A percentile compares a stretch with the other conserved stretches of the same genome.
These are phyloP conservation scores for Vigna unguiculata DNA, from an alignment of 306 rosid species.

Conservation along the genomic window DNA sequence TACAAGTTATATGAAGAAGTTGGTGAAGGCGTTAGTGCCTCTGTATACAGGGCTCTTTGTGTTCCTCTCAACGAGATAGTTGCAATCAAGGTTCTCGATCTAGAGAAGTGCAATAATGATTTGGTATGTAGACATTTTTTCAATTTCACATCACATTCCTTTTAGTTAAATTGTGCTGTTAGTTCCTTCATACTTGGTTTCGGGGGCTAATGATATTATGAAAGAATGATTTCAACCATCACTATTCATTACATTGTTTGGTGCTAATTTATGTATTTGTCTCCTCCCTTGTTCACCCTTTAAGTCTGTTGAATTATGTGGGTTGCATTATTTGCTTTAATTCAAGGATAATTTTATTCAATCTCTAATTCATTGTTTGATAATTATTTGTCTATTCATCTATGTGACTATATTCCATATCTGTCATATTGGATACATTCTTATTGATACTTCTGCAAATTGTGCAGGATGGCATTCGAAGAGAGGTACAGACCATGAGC, in stretches of 20 bases:
- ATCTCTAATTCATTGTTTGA: slow-evolving; percentile 20
- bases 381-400: slow-evolving; percentile 13
- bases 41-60: slow-evolving; percentile 91
- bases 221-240: slow-evolving; percentile 7
- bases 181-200: slow-evolving; percentile 24
- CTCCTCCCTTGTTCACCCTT: slow-evolving; percentile 8
- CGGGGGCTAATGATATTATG: slow-evolving; percentile 27
- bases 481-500: slow-evolving; percentile 91
- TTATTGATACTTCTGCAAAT: slow-evolving; percentile 41
- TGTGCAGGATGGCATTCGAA: slow-evolving; percentile 90
- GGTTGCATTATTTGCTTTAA: slow-evolving; percentile 32
- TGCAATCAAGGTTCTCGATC: slow-evolving; percentile 98
- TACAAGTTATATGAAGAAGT: slow-evolving; percentile 96
- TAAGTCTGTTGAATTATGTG: slow-evolving; percentile 22
- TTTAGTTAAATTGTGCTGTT: slow-evolving; percentile 24
- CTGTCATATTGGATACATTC: slow-evolving; percentile 17
- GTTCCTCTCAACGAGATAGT: slow-evolving; percentile 85
- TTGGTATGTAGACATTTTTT: slow-evolving; percentile 66
- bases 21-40: slow-evolving; percentile 98
- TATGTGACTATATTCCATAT: background rate
- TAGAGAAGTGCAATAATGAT: slow-evolving; percentile 91
- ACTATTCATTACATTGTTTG: slow-evolving; percentile 30
- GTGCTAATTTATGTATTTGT: slow-evolving; percentile 31
- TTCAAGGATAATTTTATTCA: slow-evolving; percentile 29
- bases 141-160: slow-evolving; percentile 13